phyloP scores from a whole-genome alignment of 345 rosid species.

The Gossypium thurberi region DNA sequence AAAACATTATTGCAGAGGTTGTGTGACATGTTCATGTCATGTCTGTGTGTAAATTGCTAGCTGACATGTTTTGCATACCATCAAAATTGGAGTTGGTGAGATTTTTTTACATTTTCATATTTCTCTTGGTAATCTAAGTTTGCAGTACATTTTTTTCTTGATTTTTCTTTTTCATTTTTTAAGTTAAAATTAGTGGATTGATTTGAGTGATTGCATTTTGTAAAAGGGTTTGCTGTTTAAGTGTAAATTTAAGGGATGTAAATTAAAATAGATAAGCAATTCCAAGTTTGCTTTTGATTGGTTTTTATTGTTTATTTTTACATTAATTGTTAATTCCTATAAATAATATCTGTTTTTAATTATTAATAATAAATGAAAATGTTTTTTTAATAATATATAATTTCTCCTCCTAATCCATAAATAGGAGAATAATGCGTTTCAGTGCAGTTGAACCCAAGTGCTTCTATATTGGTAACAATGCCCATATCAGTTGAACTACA shows the following conservation, averaged over 20 bases:
- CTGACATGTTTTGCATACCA: not conserved
- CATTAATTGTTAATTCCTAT: not conserved
- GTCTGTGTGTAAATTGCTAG: not conserved
- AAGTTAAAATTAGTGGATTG: not conserved
- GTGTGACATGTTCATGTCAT: not conserved
- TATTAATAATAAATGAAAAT: too few relatives aligned
- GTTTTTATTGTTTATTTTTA: not conserved
- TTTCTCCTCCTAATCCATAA: too few relatives aligned
- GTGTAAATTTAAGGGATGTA: not conserved
- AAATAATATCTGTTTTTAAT: too few relatives aligned
- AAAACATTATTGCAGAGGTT: not conserved
- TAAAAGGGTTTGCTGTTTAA: not conserved
- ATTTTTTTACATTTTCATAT: not conserved
- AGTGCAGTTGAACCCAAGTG: too few relatives aligned
- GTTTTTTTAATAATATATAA: too few relatives aligned
- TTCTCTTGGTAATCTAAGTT: too few relatives aligned
- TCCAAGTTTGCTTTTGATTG: not conserved
- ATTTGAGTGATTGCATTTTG: not conserved
- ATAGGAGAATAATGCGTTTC: too few relatives aligned
- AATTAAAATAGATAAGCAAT: not conserved
- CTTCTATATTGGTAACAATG: too few relatives aligned
- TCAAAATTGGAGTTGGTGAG: constrained; percentile 4
- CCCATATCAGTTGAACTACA: too few relatives aligned
- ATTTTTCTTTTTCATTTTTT: not conserved
- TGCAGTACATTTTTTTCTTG: too few relatives aligned